Base-by-base conservation (phyloP, 1,284 basidiomycete species). In the Ganoderma multipileum region DNA sequence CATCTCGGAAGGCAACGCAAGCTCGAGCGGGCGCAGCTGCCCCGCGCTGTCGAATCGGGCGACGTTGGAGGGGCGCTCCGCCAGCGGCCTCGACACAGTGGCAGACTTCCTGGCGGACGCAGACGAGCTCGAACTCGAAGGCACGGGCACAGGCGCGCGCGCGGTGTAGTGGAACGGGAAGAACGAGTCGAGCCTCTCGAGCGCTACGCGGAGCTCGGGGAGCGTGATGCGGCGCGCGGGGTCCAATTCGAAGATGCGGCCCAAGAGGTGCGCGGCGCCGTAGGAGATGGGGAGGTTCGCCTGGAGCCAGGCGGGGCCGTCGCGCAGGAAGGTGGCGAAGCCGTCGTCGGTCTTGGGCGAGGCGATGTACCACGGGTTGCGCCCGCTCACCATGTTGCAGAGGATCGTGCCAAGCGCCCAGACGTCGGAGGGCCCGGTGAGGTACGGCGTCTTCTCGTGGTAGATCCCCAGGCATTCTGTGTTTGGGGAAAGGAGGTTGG, bases 321-420 rank as follows among this genome's bases (percentile, higher is more conserved):
- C 85, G 63, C 61, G 50, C 57, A 72, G 61, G 63, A 70, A 76
- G 41, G 66, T 64, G 50, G 54, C 78, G 83, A 93, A 97, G 38
- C 89, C 91, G 54, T 89, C 86, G 79, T 98, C 96, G 52, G 80
- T 78, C 41, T 85, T 81, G 3, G 85, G 79, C 57, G 84, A 87
- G 1, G 97, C 95, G 74, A 87, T 84, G 70, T 88, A 86, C 97
- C 97, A 98, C 3, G 95, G 96, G 77, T 93, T 95, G 33, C 91
- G 87, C 23, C 92, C 92, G 70, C 92, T 93, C 42, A 95, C 89
- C 81, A 99, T 87, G 81, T 97, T 98, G 65, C 74, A 57, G 41
- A 81, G 72, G 52, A 79, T 75, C 38, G 79, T 69, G 4, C 78
- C 79, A 12, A 98, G 84, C 3, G 96, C 91, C 97, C 91, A 93